Evolutionary conservation across 306 rosid species (phyloP).

Genomic region (Medicago truncatula): DNA sequence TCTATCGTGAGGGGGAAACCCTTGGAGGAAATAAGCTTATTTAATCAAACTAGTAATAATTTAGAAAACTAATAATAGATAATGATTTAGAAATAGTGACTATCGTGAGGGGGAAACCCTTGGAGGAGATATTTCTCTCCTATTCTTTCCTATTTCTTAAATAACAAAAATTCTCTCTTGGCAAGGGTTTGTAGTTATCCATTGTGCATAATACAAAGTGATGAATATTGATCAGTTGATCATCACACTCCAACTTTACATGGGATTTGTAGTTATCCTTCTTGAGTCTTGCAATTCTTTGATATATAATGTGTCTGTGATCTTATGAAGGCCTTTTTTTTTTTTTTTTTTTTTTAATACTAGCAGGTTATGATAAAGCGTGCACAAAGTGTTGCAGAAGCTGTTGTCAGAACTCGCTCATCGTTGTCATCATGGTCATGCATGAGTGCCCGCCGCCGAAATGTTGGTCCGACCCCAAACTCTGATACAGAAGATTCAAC

Average conservation of each 20-base stretch:
- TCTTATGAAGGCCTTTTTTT: conserved; percentile 32
- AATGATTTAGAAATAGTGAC: no score
- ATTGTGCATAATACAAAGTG: conserved; percentile 12
- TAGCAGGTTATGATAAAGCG: conserved; percentile 88
- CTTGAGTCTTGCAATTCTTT: background rate
- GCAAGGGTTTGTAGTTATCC: background rate
- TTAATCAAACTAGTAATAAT: no score
- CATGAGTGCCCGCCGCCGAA: conserved; percentile 92
- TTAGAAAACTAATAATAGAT: no score
- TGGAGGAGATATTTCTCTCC: no score
- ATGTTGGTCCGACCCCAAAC: conserved; percentile 49
- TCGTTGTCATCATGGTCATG: conserved; percentile 94
- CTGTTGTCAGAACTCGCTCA: conserved; percentile 91
- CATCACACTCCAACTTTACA: background rate
- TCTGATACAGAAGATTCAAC: conserved; percentile 52
- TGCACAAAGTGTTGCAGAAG: conserved; percentile 92
- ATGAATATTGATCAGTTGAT: conserved; percentile 23
- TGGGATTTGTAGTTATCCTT: conserved; percentile 15
- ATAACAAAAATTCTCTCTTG: no score
- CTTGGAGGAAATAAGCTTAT: no score
- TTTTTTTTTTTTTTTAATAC: conserved; percentile 35
- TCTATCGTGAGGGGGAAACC: no score
- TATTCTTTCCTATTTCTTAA: no score
- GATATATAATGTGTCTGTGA: background rate
- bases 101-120: no score